A percentile compares a stretch with the other conserved stretches of the same genome.
These are phyloP conservation scores for Pichia inconspicua DNA, from an alignment of 1,139 yeast species.

Conservation along the genomic window DNA sequence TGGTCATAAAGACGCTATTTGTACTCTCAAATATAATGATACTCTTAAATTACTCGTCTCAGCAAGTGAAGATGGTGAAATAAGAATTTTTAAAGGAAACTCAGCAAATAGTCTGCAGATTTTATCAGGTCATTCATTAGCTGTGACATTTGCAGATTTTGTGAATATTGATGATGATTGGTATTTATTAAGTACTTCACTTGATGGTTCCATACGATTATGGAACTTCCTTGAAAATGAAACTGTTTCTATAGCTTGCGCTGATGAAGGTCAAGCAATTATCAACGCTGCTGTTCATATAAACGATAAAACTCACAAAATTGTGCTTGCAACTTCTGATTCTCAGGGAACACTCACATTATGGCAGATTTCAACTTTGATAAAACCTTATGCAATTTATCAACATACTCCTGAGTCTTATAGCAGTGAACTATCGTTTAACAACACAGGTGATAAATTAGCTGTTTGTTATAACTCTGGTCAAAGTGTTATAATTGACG, in stretches of 20 bases:
- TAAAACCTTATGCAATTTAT: constrained; percentile 13
- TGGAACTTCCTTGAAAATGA: constrained; percentile 54
- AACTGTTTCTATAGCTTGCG: constrained; percentile 31
- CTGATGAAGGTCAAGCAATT: constrained; percentile 43
- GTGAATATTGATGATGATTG: constrained; percentile 26
- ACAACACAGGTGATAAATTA: constrained; percentile 14
- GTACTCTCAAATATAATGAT: constrained; percentile 48
- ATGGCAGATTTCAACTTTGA: constrained; percentile 37
- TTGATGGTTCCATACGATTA: constrained; percentile 63
- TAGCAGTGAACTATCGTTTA: constrained; percentile 20
- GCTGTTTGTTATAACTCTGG: constrained; percentile 19
- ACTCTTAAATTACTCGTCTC: constrained; percentile 53
- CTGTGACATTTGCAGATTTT: constrained; percentile 53
- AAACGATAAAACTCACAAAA: constrained; percentile 28
- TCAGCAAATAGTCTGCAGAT: constrained; percentile 40
- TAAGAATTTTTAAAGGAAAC: constrained; percentile 68
- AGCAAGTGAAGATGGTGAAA: constrained; percentile 66
- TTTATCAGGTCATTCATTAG: constrained; percentile 45
- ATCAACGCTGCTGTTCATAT: constrained; percentile 46
- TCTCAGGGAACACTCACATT: constrained; percentile 48
- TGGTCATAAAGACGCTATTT: constrained; percentile 62
- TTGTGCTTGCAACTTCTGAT: constrained; percentile 52
- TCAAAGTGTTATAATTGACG: constrained; percentile 20
- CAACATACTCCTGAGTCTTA: constrained; percentile 15
- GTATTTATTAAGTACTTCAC: constrained; percentile 37